Percentiles rank a stretch among this genome's conserved stretches.
Conservation (phyloP, 2,329 filamentous ascomycete genomes). For the Penicillium sp. region DNA sequence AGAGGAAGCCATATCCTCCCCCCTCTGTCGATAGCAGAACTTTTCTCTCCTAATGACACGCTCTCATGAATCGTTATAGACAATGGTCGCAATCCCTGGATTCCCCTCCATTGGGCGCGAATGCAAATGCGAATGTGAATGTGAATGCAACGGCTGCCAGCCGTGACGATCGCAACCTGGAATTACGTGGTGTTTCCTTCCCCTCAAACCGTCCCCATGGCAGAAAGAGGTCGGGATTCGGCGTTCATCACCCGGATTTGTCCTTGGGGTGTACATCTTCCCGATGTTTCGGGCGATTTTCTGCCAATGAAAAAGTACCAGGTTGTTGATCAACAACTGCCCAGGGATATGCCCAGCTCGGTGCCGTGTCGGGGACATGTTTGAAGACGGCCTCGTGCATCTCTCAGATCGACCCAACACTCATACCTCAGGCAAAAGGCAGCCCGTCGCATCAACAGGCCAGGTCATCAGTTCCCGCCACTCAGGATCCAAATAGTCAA, state of each 20-base stretch:
- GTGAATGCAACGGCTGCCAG: not conserved
- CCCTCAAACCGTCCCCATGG: not conserved
- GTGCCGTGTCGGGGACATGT: not conserved
- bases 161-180: not conserved
- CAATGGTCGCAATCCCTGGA: constrained; percentile 8
- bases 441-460: constrained; percentile 39
- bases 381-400: not conserved
- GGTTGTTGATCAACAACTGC: not conserved
- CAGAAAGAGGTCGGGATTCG: too few species aligned
- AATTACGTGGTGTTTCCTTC: not conserved
- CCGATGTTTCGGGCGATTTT: not conserved
- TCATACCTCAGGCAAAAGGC: constrained; percentile 23
- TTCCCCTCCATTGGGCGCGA: not conserved
- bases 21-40: not conserved
- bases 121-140: constrained; percentile 10
- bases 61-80: constrained; percentile 20
- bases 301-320: not conserved
- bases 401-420: not conserved
- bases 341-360: not conserved
- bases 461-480: constrained; percentile 35
- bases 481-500: constrained; percentile 27
- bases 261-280: not conserved
- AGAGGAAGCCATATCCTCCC: not conserved
- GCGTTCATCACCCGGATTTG: not conserved
- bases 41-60: constrained; percentile 13